These are phyloP conservation scores for Leishmania amazonensis DNA, from an alignment of 208 protist genomes.

Conservation along the genomic window DNA sequence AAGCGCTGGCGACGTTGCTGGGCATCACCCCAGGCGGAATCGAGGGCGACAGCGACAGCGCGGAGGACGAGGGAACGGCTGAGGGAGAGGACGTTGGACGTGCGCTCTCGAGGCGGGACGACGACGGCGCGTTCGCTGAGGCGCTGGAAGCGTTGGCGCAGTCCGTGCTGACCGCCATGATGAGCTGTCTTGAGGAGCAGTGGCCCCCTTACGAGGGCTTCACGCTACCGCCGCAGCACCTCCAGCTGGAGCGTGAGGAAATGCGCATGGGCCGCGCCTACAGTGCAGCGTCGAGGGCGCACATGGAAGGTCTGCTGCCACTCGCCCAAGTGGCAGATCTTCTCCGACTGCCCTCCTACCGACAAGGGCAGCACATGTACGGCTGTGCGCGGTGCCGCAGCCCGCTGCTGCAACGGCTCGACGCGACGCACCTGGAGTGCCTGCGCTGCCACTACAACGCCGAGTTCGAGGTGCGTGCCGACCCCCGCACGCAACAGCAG, in stretches of 20 bases:
- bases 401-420: constrained; percentile 38
- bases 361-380: constrained; percentile 43
- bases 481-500: constrained; percentile 51
- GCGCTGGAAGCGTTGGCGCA: neutral
- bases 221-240: constrained; percentile 32
- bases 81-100: neutral
- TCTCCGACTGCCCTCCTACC: constrained; percentile 41
- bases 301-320: constrained; percentile 31
- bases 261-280: constrained; percentile 40
- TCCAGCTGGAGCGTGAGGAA: constrained; percentile 42
- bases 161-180: constrained; percentile 12
- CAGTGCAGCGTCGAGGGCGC: constrained; percentile 20
- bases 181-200: constrained; percentile 40
- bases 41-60: constrained; percentile 8
- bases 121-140: neutral
- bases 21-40: neutral
- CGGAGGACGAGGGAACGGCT: neutral
- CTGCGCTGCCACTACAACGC: constrained; percentile 76
- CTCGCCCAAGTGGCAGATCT: constrained; percentile 34
- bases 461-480: constrained; percentile 58
- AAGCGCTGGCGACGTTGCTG: constrained; percentile 16
- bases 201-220: constrained; percentile 65
- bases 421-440: constrained; percentile 47
- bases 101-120: neutral
- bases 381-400: constrained; percentile 63